Base-by-base conservation (phyloP, 2,329 filamentous ascomycete genomes). In the Aspergillus sp. region DNA sequence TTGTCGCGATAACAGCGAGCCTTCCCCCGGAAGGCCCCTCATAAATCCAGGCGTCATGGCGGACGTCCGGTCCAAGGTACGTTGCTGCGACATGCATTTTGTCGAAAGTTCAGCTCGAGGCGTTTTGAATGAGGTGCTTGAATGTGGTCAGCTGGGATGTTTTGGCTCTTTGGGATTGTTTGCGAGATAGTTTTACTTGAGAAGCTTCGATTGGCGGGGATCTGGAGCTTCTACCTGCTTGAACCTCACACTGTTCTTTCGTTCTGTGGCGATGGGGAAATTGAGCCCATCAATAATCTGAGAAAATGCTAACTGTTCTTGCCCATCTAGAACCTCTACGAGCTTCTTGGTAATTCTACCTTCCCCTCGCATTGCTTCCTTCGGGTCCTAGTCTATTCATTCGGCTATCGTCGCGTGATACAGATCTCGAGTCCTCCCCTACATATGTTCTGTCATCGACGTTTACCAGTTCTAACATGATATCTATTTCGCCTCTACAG, bases 331-430 rank as follows among this genome's bases (percentile, higher is more conserved):
- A 99, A 99, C 86, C 88, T 90, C 75, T 98, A 90, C 86, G 93
- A 95, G 86, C 89, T 96, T 83, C 91, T 99, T 85, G 93, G 95
- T 98, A 96, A 67, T 67, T 65, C 57, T 55, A 62, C 63, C 66
- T 65, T 66, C 56, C 60, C 58, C 61, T 30, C 34, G 26, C 50
- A n/a, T 51, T 39, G 17, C 38, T 48, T 30, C 9, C 30, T 34
- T 17, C 42, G 22, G 47, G 20, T 41, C 50, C 47, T 20, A 22
- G 34, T 55, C 38, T 42, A 43, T 53, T 39, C 49, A 43, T 53
- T 39, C 49, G 42, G 22, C 26, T 45, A 13, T 26, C 44, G 20
- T 43, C 45, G 48, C 49, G 22, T 53, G 39, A 41, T 42, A 45
- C 53, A 26, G 17, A 34, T 44, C 34, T 48, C 43, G 34, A 53